Percentiles rank a stretch among this genome's conserved stretches.
phyloP scores from a whole-genome alignment of 805 yeast genomes.

The Yarrowia sp. region DNA sequence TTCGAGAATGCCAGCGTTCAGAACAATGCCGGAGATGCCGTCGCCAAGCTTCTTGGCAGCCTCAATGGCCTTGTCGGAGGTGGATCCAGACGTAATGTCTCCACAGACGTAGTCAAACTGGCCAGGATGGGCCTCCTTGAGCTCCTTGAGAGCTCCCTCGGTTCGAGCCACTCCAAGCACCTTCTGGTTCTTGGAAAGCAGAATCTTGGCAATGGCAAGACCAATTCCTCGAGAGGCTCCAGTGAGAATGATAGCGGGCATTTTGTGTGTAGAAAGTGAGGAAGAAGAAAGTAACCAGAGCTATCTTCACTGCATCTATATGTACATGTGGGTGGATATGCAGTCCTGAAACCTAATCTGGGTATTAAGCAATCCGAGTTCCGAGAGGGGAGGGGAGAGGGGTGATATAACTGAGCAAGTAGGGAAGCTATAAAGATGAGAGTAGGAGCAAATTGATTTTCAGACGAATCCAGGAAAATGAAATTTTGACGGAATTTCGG shows the following conservation, averaged over 20 bases:
- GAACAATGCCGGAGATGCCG: conserved; percentile 59
- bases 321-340: not conserved
- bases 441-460: no score
- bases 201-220: conserved; percentile 65
- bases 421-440: not conserved
- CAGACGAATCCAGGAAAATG: no score
- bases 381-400: not conserved
- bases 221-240: conserved; percentile 75
- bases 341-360: not conserved
- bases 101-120: conserved; percentile 54
- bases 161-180: conserved; percentile 80
- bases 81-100: conserved; percentile 57
- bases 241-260: conserved; percentile 49
- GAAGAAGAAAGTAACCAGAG: not conserved
- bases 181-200: conserved; percentile 54
- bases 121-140: conserved; percentile 52
- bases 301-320: not conserved
- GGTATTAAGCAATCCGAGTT: conserved; percentile 11
- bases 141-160: conserved; percentile 54
- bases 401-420: not conserved
- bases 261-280: not conserved
- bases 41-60: conserved; percentile 59
- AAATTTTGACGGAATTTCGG: no score
- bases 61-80: conserved; percentile 52
- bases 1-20: conserved; percentile 79